Evolutionary conservation across 2,329 filamentous ascomycete genomes (phyloP).

Genomic region (Botrytis tulipae): DNA sequence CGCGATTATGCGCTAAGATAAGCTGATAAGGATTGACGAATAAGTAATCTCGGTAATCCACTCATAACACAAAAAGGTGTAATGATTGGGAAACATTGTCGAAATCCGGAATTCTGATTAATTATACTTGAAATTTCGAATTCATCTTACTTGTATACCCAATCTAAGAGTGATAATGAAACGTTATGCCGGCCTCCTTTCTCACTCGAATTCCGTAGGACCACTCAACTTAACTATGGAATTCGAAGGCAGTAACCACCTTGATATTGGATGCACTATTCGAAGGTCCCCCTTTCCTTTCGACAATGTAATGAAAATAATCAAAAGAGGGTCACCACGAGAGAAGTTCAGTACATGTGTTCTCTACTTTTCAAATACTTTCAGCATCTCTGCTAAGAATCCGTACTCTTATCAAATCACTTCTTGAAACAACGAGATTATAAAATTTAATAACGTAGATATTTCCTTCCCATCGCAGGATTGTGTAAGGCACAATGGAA

Average conservation of each 20-base stretch:
- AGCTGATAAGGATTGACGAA: slow-evolving; percentile 13
- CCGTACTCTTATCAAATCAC: background rate
- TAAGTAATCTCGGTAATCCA: background rate
- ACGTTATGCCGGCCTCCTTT: no score
- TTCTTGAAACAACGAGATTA: background rate
- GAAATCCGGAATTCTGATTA: background rate
- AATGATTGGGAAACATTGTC: background rate
- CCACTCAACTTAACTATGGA: background rate
- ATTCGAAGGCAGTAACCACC: background rate
- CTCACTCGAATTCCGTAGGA: no score
- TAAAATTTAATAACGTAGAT: background rate
- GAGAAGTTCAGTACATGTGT: no score
- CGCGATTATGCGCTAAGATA: slow-evolving; percentile 18
- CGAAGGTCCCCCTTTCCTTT: background rate
- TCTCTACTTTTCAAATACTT: background rate
- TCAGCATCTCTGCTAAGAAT: background rate
- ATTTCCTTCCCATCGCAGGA: background rate
- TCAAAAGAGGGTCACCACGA: background rate
- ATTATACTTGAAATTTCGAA: background rate
- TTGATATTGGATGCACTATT: background rate
- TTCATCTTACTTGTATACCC: background rate
- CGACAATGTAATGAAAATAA: background rate
- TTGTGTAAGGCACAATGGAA: background rate
- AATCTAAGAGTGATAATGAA: background rate
- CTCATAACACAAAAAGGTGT: background rate